phyloP scores from a whole-genome alignment of 2,329 filamentous ascomycete species.

The Talaromyces amestolkiae region DNA sequence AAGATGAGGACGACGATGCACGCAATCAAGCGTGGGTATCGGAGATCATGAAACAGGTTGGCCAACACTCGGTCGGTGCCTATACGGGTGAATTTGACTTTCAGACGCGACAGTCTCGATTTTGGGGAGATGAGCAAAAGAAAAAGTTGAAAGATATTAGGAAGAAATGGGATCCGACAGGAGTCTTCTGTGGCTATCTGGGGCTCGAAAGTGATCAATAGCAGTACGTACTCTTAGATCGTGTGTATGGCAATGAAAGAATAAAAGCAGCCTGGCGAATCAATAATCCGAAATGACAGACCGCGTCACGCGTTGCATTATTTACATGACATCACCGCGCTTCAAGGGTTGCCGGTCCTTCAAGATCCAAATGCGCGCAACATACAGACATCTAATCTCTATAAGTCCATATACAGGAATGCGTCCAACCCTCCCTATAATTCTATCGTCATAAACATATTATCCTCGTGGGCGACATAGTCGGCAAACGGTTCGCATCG shows the following conservation, averaged over 20 bases:
- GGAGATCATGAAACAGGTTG: constrained; percentile 31
- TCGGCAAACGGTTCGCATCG: constrained; percentile 5
- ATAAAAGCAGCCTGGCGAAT: neutral
- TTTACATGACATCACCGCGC: neutral
- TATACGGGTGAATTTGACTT: constrained; percentile 56
- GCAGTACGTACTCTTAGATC: too few species aligned
- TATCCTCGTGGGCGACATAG: neutral
- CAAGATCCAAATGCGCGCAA: neutral
- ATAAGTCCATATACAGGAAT: neutral
- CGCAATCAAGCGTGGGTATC: constrained; percentile 17
- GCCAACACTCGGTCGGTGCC: constrained; percentile 44
- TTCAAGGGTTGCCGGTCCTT: neutral
- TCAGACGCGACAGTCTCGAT: constrained; percentile 46
- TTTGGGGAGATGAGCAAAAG: constrained; percentile 47
- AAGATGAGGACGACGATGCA: constrained; percentile 25
- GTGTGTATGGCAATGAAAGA: neutral
- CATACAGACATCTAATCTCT: too few species aligned
- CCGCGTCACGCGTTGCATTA: neutral
- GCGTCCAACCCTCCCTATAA: neutral
- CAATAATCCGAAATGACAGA: neutral
- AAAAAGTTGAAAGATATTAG: constrained; percentile 35
- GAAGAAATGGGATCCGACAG: constrained; percentile 11
- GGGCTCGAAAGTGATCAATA: constrained; percentile 20
- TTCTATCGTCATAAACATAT: neutral
- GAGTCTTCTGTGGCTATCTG: constrained; percentile 43